Base-by-base conservation (phyloP, 2,329 filamentous ascomycete species). In the Plenodomus tracheiphilus region DNA sequence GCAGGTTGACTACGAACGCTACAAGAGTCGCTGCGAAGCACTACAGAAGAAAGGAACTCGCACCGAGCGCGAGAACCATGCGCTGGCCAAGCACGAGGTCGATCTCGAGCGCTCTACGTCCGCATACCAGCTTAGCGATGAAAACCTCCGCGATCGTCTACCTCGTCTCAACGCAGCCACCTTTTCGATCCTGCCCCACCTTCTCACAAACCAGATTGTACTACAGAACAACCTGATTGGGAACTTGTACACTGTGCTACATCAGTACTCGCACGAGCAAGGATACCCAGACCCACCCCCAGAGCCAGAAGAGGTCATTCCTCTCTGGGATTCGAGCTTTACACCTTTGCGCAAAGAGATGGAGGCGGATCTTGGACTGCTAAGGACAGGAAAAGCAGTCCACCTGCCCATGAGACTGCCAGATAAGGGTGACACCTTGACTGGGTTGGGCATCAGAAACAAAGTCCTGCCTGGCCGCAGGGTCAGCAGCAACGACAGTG, bases 161-260 rank as follows among this genome's bases (percentile, higher is more conserved):
- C 91, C 91, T 8, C 84, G 83, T 1, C 75, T 96, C 8, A 83
- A 92, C 43, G 75, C 81, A 2, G 85, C 87, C 9, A 81, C 86
- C 3, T 89, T 91, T 66, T 86, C 81, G 19, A 76, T 95, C n/a
- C 79, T 93, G 11, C 88, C 89, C 21, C 83, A 85, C 43, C 77
- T 95, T 17, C 79, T 92, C 10, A 80, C 81, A 35, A 80, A 81
- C 30, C 86, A 92, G 63, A 84, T 93, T 38, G 79, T 87, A 65
- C 85, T 91, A 21, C 89, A 93, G 70, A 91, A 91, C 67, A 83
- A 85, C 39, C 77, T 94, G 43, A 82, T 94, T 4, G 89, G 85
- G 0, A 80, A 91, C 53, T 85, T 90, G 59, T 94, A 94, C 72
- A 94, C 89, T 1, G 79, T 85, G 4, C 75, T 93, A 6, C 85